phyloP scores from a whole-genome alignment of 306 rosid genomes.

The Fragaria nilgerrensis region DNA sequence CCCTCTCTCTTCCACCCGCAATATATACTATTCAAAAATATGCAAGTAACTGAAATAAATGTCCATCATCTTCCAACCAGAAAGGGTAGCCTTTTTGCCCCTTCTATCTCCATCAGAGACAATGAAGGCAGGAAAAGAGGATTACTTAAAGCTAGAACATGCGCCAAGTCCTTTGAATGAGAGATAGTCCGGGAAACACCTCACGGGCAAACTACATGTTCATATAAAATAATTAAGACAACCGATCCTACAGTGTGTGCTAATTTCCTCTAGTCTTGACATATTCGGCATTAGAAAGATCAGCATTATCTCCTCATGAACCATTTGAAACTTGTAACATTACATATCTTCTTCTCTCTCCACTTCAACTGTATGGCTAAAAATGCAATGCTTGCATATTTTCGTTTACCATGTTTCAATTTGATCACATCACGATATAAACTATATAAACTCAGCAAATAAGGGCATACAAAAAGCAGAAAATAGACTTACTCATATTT shows the following conservation, averaged over 20 bases:
- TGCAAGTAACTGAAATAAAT: not conserved
- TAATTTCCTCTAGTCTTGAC: not conserved
- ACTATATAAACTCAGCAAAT: not conserved
- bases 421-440: not conserved
- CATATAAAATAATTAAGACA: not conserved
- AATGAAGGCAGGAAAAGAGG: not conserved
- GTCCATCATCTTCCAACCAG: not conserved
- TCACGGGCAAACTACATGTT: not conserved
- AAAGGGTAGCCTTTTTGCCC: not conserved
- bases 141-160: not conserved
- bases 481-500: slow-evolving; percentile 55
- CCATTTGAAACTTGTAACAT: too few relatives aligned
- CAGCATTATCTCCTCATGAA: not conserved
- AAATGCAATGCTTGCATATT: not conserved
- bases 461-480: not conserved
- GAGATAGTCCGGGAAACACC: not conserved
- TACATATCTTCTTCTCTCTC: not conserved
- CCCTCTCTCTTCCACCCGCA: not conserved
- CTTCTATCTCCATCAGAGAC: not conserved
- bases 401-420: not conserved
- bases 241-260: not conserved
- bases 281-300: not conserved
- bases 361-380: not conserved
- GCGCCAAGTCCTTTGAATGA: not conserved
- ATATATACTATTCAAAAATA: not conserved